Evolutionary conservation across 495 filamentous ascomycete genomes (phyloP).

Genomic region (Neurospora sp.): DNA sequence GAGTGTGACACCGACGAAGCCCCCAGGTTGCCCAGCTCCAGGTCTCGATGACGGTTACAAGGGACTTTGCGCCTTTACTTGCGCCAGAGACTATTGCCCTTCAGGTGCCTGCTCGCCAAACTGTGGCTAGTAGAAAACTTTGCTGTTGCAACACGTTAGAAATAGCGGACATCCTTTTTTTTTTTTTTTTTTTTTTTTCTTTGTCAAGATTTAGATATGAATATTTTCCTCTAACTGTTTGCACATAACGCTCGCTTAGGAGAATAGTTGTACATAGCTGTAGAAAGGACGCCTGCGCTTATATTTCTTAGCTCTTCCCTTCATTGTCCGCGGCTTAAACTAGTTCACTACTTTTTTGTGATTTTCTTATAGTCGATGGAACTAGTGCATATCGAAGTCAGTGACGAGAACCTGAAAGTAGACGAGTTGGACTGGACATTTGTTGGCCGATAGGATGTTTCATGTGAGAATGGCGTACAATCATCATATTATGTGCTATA

Average conservation of each 20-base stretch:
- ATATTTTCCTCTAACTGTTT: neutral
- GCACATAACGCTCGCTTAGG: neutral
- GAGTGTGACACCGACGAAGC: slow-evolving; percentile 15
- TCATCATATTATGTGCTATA: neutral
- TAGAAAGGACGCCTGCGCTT: neutral
- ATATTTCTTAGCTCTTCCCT: neutral
- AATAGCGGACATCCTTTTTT: neutral
- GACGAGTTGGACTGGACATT: slow-evolving; percentile 15
- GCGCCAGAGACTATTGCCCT: slow-evolving; percentile 34
- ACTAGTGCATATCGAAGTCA: slow-evolving; percentile 17
- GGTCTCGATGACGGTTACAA: slow-evolving; percentile 27
- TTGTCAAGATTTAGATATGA: neutral
- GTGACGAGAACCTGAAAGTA: neutral
- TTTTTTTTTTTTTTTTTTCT: neutral
- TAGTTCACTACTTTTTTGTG: neutral
- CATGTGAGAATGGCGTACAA: neutral
- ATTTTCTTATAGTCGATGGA: neutral
- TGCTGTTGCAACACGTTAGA: neutral
- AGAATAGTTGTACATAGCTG: neutral
- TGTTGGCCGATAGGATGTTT: slow-evolving; percentile 7
- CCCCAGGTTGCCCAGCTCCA: slow-evolving; percentile 19
- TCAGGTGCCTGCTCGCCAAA: slow-evolving; percentile 22
- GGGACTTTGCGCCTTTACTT: slow-evolving; percentile 35
- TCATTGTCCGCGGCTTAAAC: neutral
- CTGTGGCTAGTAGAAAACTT: neutral